Evolutionary conservation across 1,284 basidiomycete species (phyloP), one percentile per base, ranked within the genome.

Genomic region (Schizopora paradoxa): DNA sequence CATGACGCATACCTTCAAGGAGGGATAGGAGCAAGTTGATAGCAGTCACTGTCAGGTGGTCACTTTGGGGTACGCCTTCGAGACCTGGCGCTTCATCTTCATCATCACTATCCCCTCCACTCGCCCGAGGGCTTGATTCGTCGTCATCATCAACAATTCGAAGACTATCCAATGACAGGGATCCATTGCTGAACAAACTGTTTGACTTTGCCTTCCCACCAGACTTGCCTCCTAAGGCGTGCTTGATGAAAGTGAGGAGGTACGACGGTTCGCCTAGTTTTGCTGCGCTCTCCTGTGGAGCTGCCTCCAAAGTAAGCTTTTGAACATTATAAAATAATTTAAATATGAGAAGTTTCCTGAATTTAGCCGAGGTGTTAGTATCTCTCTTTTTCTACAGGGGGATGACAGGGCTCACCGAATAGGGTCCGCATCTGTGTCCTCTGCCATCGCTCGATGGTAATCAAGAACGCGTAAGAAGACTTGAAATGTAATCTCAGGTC

Each of bases 321-420:
- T 92, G 87, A 69, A 93, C 84, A 56, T 85, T 78, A 52, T 91
- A 69, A 19, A 89, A 78, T 26, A 93, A 67, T 57, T 91, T 86
- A 16, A 93, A 70, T 54, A 81, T 80, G 2, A 86, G 68, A 21
- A 94, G 58, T 1, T 70, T 66, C 45, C 74, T 72, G 32, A 29
- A 6, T 19, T 41, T 6, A 41, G 22, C 21, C 18, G 26, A 29
- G 6, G 31, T n/a, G 25, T 18, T 14, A 10, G 27, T 5, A 25
- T 5, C 16, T 27, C 26, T 41, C 3, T 42, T 37, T 65, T 62
- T 44, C 66, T 70, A 29, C 3, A 36, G 11, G 7, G 21, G 22
- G 18, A 13, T 36, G 13, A 13, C 18, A 28, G 22, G 23, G 55
- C 65, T 52, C 40, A 85, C 82, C 69, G 69, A 35, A 77, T 64